Conservation (phyloP, 768 basidiomycete genomes). For the Rhodosporidiobolus odoratus region DNA sequence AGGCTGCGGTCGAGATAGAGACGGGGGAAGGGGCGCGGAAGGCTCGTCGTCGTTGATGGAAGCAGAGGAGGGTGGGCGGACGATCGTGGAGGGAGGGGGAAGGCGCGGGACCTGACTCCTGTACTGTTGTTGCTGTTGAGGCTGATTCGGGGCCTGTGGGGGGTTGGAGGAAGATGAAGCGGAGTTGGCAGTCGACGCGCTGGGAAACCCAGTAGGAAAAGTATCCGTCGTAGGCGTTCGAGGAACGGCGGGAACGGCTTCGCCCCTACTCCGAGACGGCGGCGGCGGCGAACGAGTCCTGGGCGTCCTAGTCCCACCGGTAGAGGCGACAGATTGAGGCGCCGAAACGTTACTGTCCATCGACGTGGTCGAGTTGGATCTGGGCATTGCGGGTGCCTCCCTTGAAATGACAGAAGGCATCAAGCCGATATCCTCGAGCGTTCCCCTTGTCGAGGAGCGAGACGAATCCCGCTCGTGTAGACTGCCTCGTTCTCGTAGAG, state of each 20-base stretch:
- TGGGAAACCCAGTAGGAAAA: too few species aligned
- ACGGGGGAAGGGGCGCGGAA: background rate
- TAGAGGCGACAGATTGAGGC: background rate
- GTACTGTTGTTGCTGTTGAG: too few species aligned
- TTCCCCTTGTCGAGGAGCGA: too few species aligned
- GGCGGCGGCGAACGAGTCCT: slow-evolving; percentile 13
- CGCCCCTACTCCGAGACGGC: background rate
- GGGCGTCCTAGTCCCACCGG: background rate
- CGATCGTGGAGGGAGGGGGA: slow-evolving; percentile 2
- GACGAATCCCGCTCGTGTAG: slow-evolving; percentile 14
- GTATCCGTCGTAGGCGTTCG: slow-evolving; percentile 19
- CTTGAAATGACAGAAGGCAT: background rate
- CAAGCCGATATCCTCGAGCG: slow-evolving; percentile 11
- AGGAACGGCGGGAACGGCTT: slow-evolving; percentile 3
- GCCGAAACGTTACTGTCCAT: background rate
- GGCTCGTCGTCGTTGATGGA: background rate
- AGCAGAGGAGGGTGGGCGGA: slow-evolving; percentile 15
- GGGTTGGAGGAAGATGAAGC: background rate
- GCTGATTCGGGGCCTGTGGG: too few species aligned
- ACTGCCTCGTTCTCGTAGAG: background rate
- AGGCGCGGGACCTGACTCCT: too few species aligned
- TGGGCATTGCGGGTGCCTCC: background rate
- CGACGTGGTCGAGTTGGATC: slow-evolving; percentile 8
- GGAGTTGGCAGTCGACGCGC: background rate
- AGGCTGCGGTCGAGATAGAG: background rate